A percentile compares a stretch with the other conserved stretches of the same genome.
These are phyloP conservation scores for Bertia moriformis DNA, from an alignment of 2,329 filamentous ascomycete genomes.

Conservation along the genomic window DNA sequence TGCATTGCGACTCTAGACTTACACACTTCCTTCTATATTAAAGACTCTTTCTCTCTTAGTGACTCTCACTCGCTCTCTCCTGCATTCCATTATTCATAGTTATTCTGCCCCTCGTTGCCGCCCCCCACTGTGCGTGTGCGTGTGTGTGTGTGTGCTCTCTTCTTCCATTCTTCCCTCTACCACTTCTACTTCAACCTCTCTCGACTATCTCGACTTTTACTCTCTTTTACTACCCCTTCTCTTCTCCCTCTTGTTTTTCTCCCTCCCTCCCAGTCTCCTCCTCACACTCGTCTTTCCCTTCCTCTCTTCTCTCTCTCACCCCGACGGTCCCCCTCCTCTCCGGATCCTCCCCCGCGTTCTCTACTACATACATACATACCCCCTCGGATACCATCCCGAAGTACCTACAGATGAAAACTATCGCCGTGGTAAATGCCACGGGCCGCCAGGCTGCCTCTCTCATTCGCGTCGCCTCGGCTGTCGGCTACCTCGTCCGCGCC, in stretches of 20 bases:
- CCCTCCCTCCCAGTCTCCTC: neutral
- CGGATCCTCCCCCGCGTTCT: neutral
- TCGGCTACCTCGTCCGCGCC: conserved; percentile 48
- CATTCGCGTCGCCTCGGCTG: conserved; percentile 46
- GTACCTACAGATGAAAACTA: conserved; percentile 25
- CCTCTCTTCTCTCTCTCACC: neutral
- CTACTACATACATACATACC: neutral
- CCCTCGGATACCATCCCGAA: neutral
- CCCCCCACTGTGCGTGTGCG: too few relatives aligned
- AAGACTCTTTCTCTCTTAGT: too few relatives aligned
- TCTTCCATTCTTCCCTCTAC: too few relatives aligned
- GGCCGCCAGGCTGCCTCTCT: conserved; percentile 54
- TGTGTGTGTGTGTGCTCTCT: too few relatives aligned
- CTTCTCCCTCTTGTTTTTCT: neutral
- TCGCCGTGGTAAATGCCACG: conserved; percentile 52
- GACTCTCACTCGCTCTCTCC: too few relatives aligned
- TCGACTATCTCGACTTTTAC: neutral
- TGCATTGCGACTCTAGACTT: too few relatives aligned
- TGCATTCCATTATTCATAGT: too few relatives aligned
- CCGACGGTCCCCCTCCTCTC: neutral
- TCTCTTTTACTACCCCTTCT: neutral
- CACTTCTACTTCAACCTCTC: too few relatives aligned
- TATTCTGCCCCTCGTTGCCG: too few relatives aligned
- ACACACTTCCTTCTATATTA: too few relatives aligned
- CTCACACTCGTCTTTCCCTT: neutral